These are phyloP conservation scores for Mycena sanguinolenta DNA, from an alignment of 768 basidiomycete genomes.

Conservation along the genomic window DNA sequence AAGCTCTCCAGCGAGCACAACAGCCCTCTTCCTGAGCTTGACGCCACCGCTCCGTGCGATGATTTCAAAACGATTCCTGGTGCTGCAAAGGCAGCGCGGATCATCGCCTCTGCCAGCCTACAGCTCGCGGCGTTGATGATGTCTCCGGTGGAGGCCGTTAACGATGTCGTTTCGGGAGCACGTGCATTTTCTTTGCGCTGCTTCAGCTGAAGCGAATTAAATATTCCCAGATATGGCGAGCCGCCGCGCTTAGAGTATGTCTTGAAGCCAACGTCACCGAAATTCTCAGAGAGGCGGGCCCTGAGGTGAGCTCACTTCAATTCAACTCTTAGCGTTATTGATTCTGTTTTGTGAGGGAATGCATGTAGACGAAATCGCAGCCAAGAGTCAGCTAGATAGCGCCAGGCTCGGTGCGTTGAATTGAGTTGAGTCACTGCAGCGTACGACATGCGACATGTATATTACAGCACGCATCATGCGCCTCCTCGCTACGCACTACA, in stretches of 20 bases:
- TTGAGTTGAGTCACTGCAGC: neutral
- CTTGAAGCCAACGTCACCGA: neutral
- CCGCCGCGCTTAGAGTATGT: neutral
- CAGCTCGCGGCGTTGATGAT: neutral
- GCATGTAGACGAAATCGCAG: neutral
- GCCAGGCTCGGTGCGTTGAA: neutral
- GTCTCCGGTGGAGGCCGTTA: neutral
- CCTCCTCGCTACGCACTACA: neutral
- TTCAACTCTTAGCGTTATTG: no score
- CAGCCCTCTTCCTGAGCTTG: neutral
- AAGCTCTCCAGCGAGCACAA: neutral
- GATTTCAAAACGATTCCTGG: neutral
- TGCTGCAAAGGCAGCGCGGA: neutral
- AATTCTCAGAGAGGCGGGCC: neutral
- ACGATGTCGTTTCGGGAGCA: neutral
- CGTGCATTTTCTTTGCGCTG: neutral
- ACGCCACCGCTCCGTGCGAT: neutral
- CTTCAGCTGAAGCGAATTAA: neutral
- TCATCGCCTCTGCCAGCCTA: neutral
- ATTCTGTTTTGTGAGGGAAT: no score
- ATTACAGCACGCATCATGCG: neutral
- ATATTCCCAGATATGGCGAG: neutral
- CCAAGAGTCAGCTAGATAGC: neutral
- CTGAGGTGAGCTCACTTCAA: no score
- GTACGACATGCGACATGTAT: neutral